Evolutionary conservation across 2,329 filamentous ascomycete species (phyloP), one percentile per base, ranked within the genome.

Genomic region (Macrophomina phaseolina): DNA sequence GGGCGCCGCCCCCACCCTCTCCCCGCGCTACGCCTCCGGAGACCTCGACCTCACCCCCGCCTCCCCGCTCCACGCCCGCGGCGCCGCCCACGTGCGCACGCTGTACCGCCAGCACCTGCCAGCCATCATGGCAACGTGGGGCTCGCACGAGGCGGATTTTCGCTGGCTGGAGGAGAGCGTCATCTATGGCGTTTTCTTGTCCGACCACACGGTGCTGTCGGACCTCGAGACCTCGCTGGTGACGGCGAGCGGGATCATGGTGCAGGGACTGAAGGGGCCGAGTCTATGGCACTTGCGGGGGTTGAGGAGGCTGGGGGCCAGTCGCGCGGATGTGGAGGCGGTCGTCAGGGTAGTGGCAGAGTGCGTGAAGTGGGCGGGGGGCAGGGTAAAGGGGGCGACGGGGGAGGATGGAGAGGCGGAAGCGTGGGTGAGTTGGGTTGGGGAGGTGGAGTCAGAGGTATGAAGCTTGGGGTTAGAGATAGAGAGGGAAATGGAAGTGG

Each of bases 101-200:
- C 40, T 65, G 2, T 65, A 65, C 45, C 52, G 8, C 4, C 38
- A 36, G 4, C 52, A 65, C 30, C 64, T 65, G 1, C 51, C 45
- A 9, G 16, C 64, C 52, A 65, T 65, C 40, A 2, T 51, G 42
- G 16, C 30, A 18, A 65, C 64, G 14, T 58, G 51, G 51, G 42
- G 52, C 51, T 28, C 42, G 6, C 51, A 56, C 30, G 64, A 56
- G n/a, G 64, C 64, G 30, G 64, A 65, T 30, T 58, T 65, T 30
- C 42, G 38, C 40, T 88, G 84, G 83, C 75, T 87, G 6, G 83
- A 81, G 18, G 77, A 80, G 18, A 77, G 87, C 64, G 87, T 89
- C 67, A 87, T 84, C 0, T 88, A 88, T 67, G 86, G 86, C 0
- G 76, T 88, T 11, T 88, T 84, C 69, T 80, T 89, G 0, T 84